Percentiles rank a stretch among this genome's conserved stretches.
Evolutionary conservation across 441 rosid species (phyloP).

Genomic region (Geranium incanum): DNA sequence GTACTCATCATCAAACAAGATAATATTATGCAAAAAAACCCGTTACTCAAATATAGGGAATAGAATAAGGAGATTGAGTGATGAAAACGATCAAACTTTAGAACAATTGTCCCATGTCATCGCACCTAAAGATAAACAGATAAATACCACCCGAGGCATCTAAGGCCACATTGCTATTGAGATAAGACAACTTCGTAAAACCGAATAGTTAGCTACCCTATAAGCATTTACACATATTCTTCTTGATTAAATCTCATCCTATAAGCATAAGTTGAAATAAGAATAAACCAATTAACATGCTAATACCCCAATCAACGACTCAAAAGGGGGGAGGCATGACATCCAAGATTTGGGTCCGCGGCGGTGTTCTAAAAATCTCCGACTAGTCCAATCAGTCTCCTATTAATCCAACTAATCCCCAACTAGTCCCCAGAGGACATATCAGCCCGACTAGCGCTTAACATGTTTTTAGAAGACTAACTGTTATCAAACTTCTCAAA

Average conservation of each 20-base stretch:
- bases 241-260: neutral
- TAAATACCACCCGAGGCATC: neutral
- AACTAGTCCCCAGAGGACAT: too few relatives aligned
- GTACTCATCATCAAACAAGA: neutral
- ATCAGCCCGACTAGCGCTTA: too few relatives aligned
- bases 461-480: too few relatives aligned
- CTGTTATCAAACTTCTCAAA: neutral
- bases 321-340: neutral
- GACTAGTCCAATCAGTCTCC: too few relatives aligned
- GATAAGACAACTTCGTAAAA: neutral
- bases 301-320: neutral
- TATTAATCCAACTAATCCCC: too few relatives aligned
- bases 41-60: neutral
- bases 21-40: neutral
- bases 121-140: neutral
- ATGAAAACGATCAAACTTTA: neutral
- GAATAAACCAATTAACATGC: neutral
- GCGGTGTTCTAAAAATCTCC: too few relatives aligned
- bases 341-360: neutral
- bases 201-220: neutral
- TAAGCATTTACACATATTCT: neutral
- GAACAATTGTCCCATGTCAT: neutral
- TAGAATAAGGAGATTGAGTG: neutral
- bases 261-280: neutral
- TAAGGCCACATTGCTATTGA: neutral